Conservation (phyloP, 805 yeast genomes). For the Yamadazyma philogaea region DNA sequence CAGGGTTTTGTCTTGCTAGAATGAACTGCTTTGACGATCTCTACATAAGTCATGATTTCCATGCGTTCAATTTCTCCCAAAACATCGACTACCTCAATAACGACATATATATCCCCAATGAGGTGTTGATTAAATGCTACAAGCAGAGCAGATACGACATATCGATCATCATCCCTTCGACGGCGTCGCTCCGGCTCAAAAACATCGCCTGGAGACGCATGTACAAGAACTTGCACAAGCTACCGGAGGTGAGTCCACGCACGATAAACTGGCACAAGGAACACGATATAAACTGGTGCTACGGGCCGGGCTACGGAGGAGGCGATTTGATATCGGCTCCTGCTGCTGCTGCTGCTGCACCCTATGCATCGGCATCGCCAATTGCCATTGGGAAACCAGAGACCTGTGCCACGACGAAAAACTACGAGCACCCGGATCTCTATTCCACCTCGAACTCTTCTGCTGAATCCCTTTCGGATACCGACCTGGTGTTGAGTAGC, state of each 20-base stretch:
- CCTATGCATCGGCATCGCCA: too few relatives aligned
- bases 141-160: constrained; percentile 16
- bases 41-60: constrained; percentile 13
- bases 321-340: constrained; percentile 6
- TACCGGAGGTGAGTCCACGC: constrained; percentile 38
- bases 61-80: constrained; percentile 15
- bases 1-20: neutral
- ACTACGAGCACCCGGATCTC: neutral
- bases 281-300: constrained; percentile 53
- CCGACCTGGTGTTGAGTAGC: constrained; percentile 5
- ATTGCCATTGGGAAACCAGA: too few relatives aligned
- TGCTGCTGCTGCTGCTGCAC: too few relatives aligned
- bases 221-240: constrained; percentile 26
- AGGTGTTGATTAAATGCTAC: constrained; percentile 15
- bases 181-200: constrained; percentile 23
- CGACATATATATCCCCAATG: constrained; percentile 13
- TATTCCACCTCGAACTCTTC: constrained; percentile 5
- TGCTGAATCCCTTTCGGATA: constrained; percentile 6
- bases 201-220: constrained; percentile 42
- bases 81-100: constrained; percentile 19
- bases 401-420: neutral
- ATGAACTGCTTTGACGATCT: constrained; percentile 17
- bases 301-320: constrained; percentile 42
- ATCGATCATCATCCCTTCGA: constrained; percentile 15
- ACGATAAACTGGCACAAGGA: constrained; percentile 53